phyloP scores from a whole-genome alignment of 2,329 filamentous ascomycete species.

The Mollisiaceae sp. region DNA sequence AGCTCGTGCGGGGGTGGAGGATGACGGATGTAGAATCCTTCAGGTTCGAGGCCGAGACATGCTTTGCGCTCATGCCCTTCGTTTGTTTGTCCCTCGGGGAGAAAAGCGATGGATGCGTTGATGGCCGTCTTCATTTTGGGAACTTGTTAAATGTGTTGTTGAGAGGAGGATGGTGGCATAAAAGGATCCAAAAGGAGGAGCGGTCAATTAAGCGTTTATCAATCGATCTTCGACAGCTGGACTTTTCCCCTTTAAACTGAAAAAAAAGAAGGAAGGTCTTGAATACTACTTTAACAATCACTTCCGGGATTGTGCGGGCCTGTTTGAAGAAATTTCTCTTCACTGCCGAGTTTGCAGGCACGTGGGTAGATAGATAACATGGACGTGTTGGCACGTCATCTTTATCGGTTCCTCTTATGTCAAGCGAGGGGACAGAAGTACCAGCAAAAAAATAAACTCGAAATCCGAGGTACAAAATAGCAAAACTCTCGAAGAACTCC shows the following conservation, averaged over 20 bases:
- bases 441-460: not conserved
- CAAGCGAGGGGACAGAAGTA: not conserved
- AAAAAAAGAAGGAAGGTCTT: not conserved
- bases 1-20: slow-evolving; percentile 17
- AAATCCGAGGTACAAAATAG: not conserved
- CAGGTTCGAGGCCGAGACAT: slow-evolving; percentile 11
- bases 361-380: too few relatives aligned
- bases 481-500: not conserved
- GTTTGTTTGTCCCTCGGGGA: not conserved
- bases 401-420: too few relatives aligned
- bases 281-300: too few relatives aligned
- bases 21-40: slow-evolving; percentile 14
- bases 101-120: not conserved
- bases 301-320: too few relatives aligned
- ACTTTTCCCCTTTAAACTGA: not conserved
- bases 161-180: not conserved
- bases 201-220: not conserved
- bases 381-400: too few relatives aligned
- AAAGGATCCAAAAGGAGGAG: not conserved
- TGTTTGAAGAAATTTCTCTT: too few relatives aligned
- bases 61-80: not conserved
- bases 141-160: not conserved
- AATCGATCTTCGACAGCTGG: not conserved
- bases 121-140: not conserved
- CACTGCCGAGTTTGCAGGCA: too few relatives aligned